Percentiles rank a stretch among this genome's conserved stretches.
These are phyloP conservation scores for Lentinus polychrous DNA, from an alignment of 1,284 basidiomycete species.

Conservation along the genomic window DNA sequence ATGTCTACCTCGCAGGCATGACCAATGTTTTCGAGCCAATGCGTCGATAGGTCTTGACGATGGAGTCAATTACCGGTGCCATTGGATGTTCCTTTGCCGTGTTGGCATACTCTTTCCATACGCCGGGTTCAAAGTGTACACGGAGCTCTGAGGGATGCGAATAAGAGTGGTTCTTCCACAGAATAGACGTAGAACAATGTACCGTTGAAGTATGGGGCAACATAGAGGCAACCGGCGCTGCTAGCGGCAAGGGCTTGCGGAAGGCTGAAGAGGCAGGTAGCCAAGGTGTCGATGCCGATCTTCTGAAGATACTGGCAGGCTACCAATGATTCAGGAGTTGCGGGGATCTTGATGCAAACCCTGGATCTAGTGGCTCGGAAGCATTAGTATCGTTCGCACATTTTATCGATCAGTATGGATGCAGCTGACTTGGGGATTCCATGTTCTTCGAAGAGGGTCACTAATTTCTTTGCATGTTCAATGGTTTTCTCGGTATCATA, in stretches of 20 bases:
- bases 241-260: constrained; percentile 40
- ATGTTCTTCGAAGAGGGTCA: constrained; percentile 34
- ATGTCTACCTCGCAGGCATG: constrained; percentile 42
- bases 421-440: constrained; percentile 36
- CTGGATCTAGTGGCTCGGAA: constrained; percentile 25
- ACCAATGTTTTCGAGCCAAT: constrained; percentile 36
- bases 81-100: constrained; percentile 37
- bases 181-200: constrained; percentile 1
- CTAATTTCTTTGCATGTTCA: constrained; percentile 36
- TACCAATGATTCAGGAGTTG: constrained; percentile 37
- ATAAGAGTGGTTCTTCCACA: background rate
- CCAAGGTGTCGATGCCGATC: constrained; percentile 38
- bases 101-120: constrained; percentile 37
- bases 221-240: constrained; percentile 40
- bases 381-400: background rate
- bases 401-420: background rate
- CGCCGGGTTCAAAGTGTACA: constrained; percentile 36
- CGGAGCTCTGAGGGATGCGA: constrained; percentile 28
- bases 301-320: constrained; percentile 36
- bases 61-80: constrained; percentile 30
- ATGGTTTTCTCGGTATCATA: constrained; percentile 39
- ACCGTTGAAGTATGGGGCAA: constrained; percentile 48
- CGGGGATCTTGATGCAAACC: constrained; percentile 47
- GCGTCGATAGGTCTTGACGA: constrained; percentile 31
- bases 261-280: constrained; percentile 40